A percentile compares a stretch with the other conserved stretches of the same genome.
Evolutionary conservation across 2,329 filamentous ascomycete species (phyloP).

Genomic region (Fulvia fulva): DNA sequence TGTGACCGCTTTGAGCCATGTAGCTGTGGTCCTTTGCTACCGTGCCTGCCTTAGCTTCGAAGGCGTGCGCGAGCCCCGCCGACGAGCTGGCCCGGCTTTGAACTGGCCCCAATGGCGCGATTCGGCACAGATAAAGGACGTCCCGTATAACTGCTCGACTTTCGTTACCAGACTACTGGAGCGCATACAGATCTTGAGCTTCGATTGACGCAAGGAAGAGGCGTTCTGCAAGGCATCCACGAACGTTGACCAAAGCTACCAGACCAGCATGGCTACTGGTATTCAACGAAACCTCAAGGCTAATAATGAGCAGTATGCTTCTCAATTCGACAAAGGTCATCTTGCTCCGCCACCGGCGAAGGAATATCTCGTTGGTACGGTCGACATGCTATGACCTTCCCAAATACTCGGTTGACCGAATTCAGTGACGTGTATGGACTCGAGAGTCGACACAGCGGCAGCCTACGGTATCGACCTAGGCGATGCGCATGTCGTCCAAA

Average conservation of each 20-base stretch:
- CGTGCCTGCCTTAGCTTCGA: neutral
- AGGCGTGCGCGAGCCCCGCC: neutral
- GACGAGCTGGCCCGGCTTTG: neutral
- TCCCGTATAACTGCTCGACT: neutral
- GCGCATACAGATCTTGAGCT: neutral
- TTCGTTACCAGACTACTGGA: neutral
- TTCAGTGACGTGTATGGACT: slow-evolving; percentile 76
- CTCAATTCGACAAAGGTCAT: slow-evolving; percentile 61
- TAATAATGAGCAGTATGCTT: slow-evolving; percentile 56
- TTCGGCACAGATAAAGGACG: neutral
- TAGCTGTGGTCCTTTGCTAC: neutral
- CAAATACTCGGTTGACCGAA: neutral
- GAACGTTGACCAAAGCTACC: neutral
- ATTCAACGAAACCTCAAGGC: slow-evolving; percentile 54
- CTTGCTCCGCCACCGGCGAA: slow-evolving; percentile 66
- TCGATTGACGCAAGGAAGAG: neutral
- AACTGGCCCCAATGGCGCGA: neutral
- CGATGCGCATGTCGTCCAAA: slow-evolving; percentile 71
- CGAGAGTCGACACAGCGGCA: slow-evolving; percentile 62
- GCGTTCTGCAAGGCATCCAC: neutral
- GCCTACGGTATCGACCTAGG: slow-evolving; percentile 69
- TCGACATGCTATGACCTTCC: neutral
- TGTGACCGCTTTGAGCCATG: neutral
- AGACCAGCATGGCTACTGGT: slow-evolving; percentile 39
- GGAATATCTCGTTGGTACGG: slow-evolving; percentile 60